Percentiles rank a stretch among this genome's conserved stretches.
phyloP scores from a whole-genome alignment of 2,329 filamentous ascomycete species.

The Chaetothyriales sp. region DNA sequence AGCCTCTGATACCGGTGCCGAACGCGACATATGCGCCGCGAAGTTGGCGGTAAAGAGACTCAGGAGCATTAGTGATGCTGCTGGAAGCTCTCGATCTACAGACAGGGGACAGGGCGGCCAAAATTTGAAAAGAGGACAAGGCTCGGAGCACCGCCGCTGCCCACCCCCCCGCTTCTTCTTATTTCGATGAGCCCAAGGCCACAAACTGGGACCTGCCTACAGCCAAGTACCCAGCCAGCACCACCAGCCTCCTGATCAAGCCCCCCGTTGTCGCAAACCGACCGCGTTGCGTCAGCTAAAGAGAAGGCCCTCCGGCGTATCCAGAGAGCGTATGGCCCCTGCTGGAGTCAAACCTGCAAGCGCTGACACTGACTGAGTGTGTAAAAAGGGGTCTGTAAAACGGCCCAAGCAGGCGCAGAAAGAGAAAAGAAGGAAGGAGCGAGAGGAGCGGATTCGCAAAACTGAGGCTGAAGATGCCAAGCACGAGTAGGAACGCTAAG shows the following conservation, averaged over 20 bases:
- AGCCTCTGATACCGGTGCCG: constrained; percentile 70
- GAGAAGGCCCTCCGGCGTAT: constrained; percentile 95
- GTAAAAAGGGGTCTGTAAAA: too few relatives aligned
- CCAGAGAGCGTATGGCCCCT: constrained; percentile 85
- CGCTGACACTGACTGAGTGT: constrained; percentile 56
- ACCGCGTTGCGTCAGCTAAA: constrained; percentile 89
- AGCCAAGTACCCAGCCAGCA: constrained; percentile 22
- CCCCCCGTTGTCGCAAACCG: constrained; percentile 81
- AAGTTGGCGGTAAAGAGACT: constrained; percentile 59
- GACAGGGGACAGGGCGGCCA: constrained; percentile 64
- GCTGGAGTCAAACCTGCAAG: constrained; percentile 71
- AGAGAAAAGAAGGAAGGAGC: constrained; percentile 76
- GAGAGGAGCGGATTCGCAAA: constrained; percentile 72
- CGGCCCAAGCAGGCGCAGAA: constrained; percentile 68
- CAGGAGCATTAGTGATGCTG: constrained; percentile 82
- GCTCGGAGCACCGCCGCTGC: constrained; percentile 41
- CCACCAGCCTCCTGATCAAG: constrained; percentile 66
- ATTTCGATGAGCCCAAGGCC: constrained; percentile 38
- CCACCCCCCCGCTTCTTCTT: constrained; percentile 41
- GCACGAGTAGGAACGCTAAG: constrained; percentile 75
- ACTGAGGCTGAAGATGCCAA: constrained; percentile 89
- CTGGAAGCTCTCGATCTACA: constrained; percentile 90
- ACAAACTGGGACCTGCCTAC: constrained; percentile 25
- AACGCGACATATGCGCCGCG: constrained; percentile 76
- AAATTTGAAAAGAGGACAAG: constrained; percentile 50